Percentiles rank a stretch among this genome's conserved stretches.
Conservation (phyloP, 179 eudicot species). For the Beta macrorhiza region DNA sequence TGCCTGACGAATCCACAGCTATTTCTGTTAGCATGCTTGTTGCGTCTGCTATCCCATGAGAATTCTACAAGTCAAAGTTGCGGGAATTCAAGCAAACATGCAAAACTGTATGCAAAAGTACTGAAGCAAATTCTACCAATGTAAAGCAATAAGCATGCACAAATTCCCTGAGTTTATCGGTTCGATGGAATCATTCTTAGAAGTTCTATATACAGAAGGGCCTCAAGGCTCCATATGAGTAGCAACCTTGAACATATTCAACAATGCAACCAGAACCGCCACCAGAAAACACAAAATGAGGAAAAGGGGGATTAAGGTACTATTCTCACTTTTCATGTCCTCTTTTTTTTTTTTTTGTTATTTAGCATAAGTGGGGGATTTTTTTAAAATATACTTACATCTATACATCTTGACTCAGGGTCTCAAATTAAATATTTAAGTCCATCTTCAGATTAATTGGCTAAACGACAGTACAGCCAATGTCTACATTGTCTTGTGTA, state of each 20-base stretch:
- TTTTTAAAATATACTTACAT: too few species aligned
- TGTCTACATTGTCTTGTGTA: background rate
- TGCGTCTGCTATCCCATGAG: conserved; percentile 15
- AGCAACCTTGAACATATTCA: background rate
- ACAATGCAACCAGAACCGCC: too few species aligned
- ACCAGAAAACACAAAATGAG: background rate
- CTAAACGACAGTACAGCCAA: background rate
- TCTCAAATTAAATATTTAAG: too few species aligned
- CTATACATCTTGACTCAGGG: too few species aligned
- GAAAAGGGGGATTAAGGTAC: too few species aligned
- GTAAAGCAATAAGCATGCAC: background rate
- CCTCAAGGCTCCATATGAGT: background rate
- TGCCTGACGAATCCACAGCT: conserved; percentile 20
- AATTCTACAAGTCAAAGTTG: conserved; percentile 6
- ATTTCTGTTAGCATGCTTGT: conserved; percentile 19
- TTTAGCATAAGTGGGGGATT: too few species aligned
- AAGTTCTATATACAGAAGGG: background rate
- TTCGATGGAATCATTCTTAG: background rate
- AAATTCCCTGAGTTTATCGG: background rate
- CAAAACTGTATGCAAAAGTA: background rate
- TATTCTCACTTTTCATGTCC: too few species aligned
- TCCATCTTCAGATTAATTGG: too few species aligned
- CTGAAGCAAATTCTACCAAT: background rate
- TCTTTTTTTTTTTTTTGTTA: too few species aligned
- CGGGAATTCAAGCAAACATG: background rate